Evolutionary conservation across 2,329 filamentous ascomycete genomes (phyloP), one percentile per base, ranked within the genome.

Genomic region (Penicillium nordicum): DNA sequence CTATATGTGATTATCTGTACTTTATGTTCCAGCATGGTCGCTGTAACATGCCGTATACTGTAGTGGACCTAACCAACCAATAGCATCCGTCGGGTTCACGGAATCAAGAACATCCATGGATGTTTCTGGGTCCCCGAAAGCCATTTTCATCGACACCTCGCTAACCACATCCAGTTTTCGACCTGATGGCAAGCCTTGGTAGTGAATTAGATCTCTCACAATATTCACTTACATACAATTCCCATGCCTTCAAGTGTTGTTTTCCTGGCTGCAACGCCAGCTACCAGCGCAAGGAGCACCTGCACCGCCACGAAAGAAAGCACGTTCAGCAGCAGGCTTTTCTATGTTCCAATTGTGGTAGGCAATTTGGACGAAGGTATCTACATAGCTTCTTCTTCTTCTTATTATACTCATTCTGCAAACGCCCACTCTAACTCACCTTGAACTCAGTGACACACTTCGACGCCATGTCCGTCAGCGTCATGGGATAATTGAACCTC

Each of bases 271-370:
- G 67, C 47, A 60, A 45, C 18, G 62, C 62, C 2, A 64, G 53
- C 7, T 69, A 69, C 27, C 60, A 43, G 40, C 66, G 64, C 7
- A 69, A 62, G 49, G 63, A 67, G 48, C 68, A 70, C 41, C 47
- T 69, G 3, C 53, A 38, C 6, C 65, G 67, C 25, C 67, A 70
- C 42, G 42, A 57, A 46, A 36, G 37, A 27, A 57, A 61, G 50
- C 66, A 70, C 30, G 16, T 11, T n/a, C 48, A 50, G 23, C 49
- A 51, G 2, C 61, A 58, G 29, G 11, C 10, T 7, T 59, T 60
- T 18, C 7, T 7, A 12, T 69, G 66, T 45, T 47, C 58, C 5
- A 49, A 32, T 3, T 69, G 66, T 44, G 36, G 38, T 32, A 54
- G 55, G 4, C 41, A 27, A 29, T 67, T 67, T 44, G 42, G 50